Base-by-base conservation (phyloP, 2,329 filamentous ascomycete genomes). In the Neonectria faginata region DNA sequence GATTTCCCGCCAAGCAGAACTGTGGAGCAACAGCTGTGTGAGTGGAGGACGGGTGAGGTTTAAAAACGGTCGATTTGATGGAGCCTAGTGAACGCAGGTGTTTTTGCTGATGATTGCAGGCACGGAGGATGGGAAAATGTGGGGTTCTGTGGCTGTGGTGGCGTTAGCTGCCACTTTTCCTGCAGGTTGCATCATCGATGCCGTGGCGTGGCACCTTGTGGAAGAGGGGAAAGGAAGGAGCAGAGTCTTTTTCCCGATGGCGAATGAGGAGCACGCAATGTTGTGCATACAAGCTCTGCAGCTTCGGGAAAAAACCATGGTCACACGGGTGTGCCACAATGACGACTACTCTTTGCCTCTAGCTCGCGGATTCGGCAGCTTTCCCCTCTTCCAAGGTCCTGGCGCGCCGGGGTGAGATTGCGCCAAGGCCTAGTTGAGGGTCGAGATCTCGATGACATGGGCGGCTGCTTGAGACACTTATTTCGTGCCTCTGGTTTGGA, bases 121-220 rank as follows among this genome's bases (percentile, higher is more conserved):
- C 55, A 12, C 5, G 5, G 5, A 22, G 39, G 29, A 27, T 60
- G 70, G 69, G 66, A 66, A 18, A 60, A 29, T 64, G 48, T 64
- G 50, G 54, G 22, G 36, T 16, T 47, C n/a, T 65, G 70, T 72
- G 70, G 70, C 70, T 70, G 67, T 71, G 67, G 68, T 75, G 72
- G 72, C 73, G 70, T 61, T 11, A 74, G 67, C 69, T 73, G 51
- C 58, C 57, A 54, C 51, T 51, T 62, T 45, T 42, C 62, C 61
- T 42, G 39, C 39, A 42, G 25, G 53, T 62, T 66, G 53, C 66
- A 66, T 68, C 64, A 69, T 69, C 27, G 65, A 69, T 65, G 27
- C 44, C 36, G 65, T 66, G 60, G 59, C 65, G 36, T 39, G 14
- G 65, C 45, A 25, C 39, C 36, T 39, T 39, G 54, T 31, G 39